Evolutionary conservation across 108 stramenopile species (phyloP).

Genomic region (Skeletonema grethae): DNA sequence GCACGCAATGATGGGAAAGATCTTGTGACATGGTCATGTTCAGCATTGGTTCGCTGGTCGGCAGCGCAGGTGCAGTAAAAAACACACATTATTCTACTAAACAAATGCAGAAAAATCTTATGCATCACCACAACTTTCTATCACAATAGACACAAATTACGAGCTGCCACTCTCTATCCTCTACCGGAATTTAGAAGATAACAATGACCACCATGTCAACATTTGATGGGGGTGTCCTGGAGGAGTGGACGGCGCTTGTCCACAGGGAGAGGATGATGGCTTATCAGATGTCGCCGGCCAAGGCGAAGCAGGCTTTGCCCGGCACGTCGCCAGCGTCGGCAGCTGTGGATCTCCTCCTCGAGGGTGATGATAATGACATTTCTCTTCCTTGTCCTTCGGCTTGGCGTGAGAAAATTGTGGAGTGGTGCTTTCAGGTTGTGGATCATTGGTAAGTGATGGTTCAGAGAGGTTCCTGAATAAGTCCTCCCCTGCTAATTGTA

Average conservation of each 20-base stretch:
- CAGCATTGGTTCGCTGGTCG: too few relatives aligned
- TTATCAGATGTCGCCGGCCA: not conserved
- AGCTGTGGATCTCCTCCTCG: not conserved
- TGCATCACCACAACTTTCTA: too few relatives aligned
- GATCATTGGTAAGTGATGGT: constrained; percentile 10
- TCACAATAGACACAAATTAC: not conserved
- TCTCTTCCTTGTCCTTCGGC: not conserved
- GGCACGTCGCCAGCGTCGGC: not conserved
- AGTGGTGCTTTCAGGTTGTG: constrained; percentile 17
- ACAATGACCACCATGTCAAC: not conserved
- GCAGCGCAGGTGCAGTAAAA: too few relatives aligned
- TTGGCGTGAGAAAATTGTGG: constrained; percentile 20
- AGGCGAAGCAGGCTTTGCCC: not conserved
- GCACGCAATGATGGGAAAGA: too few relatives aligned
- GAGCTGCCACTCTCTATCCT: not conserved
- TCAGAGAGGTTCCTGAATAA: not conserved
- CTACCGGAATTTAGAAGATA: not conserved
- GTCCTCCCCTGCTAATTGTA: not conserved
- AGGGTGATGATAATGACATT: not conserved
- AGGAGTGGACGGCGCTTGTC: constrained; percentile 2
- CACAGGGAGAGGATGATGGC: constrained; percentile 2
- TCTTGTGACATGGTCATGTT: too few relatives aligned
- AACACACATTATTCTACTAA: too few relatives aligned
- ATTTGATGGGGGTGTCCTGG: not conserved
- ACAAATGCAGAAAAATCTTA: too few relatives aligned